Base-by-base conservation (phyloP, 345 rosid species). In the Trapa incisa region DNA sequence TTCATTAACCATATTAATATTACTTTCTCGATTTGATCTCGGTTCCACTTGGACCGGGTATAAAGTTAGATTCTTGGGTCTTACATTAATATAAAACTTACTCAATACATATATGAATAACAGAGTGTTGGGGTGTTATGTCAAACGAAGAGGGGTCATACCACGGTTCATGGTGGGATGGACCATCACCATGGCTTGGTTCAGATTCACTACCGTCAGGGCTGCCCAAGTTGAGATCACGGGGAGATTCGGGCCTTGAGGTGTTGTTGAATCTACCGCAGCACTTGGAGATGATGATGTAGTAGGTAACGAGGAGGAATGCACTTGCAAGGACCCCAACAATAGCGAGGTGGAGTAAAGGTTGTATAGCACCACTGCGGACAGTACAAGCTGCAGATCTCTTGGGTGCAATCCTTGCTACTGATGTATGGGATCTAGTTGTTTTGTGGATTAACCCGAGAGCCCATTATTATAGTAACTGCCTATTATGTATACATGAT, bases 341-440 rank as follows among this genome's bases (percentile, higher is more conserved):
- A 38, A 94, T 80, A 22, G 97, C 85, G 3, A 91, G 72, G 0
- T 70, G 45, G 38, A 66, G 15, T 22, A 80, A 75, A 58, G 82
- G 81, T n/a, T 11, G 48, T 71, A 82, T 81, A 85, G 80, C 99
- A 88, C 91, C 96, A 87, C 71, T 86, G 97, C 33, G 95, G 97
- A 47, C 96, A 94, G 68, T 81, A 75, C 32, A 84, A 69, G 71
- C 88, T 85, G 70, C 99, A 94, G 37, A 82, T 67, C 37, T 89
- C 93, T 77, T 80, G 81, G 37, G 97, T 79, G 75, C 97, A 94
- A 72, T 94, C 96, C 73, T 79, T 84, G 48, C 48, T 45, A 45
- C 13, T 45, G 13, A 45, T 45, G 60, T 84, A 78, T 8, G 88
- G 91, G 48, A 71, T 78, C 89, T 74, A 80, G 35, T 83, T 72